Conservation (phyloP, 2,329 filamentous ascomycete genomes). For the Alternaria brassicae region DNA sequence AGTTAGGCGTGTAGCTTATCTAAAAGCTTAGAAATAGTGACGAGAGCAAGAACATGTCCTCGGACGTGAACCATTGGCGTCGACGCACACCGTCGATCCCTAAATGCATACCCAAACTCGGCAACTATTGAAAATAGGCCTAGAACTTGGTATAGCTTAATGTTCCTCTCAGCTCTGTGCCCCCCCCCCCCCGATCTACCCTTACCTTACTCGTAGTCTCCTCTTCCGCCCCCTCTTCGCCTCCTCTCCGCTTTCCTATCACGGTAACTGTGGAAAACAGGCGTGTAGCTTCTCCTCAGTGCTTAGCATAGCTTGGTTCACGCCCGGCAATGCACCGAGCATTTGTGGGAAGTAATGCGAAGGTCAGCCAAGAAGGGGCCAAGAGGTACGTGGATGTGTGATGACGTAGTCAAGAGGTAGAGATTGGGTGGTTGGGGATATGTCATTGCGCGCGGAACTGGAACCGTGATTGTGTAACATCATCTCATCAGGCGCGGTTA, state of each 20-base stretch:
- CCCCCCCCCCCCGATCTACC: too few species aligned
- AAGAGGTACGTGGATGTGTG: background rate
- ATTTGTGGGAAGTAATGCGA: too few species aligned
- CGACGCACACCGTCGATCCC: background rate
- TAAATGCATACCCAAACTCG: background rate
- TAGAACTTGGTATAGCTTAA: background rate
- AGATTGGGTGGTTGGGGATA: background rate
- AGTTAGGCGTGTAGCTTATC: slow-evolving; percentile 7
- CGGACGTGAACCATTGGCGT: background rate
- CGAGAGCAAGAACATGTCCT: too few species aligned
- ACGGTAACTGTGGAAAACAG: slow-evolving; percentile 4
- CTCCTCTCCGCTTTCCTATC: background rate
- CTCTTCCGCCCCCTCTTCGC: too few species aligned
- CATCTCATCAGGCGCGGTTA: background rate
- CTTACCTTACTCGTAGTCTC: too few species aligned
- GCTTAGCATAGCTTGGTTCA: slow-evolving; percentile 1
- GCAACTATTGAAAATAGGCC: background rate
- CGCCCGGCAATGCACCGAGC: too few species aligned
- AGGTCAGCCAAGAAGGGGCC: background rate
- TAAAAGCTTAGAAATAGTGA: background rate
- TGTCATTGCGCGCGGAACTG: background rate
- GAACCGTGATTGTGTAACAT: too few species aligned
- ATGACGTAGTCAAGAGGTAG: background rate
- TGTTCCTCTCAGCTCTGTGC: too few species aligned
- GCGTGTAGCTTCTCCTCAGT: slow-evolving; percentile 5